Base-by-base conservation (phyloP, 2,329 filamentous ascomycete genomes). In the Fusarium newnesense region DNA sequence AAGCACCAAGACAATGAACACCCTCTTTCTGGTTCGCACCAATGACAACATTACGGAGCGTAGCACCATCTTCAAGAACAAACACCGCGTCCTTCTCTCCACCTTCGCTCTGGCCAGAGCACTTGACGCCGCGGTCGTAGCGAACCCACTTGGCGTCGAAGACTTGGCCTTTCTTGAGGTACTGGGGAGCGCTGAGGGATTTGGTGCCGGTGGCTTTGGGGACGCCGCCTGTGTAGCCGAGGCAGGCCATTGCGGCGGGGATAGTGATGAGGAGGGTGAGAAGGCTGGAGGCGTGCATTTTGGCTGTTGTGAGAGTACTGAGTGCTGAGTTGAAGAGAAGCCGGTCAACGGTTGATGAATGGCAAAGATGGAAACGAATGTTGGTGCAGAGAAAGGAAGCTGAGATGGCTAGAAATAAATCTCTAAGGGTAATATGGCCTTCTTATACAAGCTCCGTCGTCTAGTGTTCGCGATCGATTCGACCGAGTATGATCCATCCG, bases 21-120 rank as follows among this genome's bases (percentile, higher is more conserved):
- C 85, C 85, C 75, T 86, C 85, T 37, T 77, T 79, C 69, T 86
- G 84, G 74, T 85, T 78, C 28, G 79, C 76, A 47, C 85, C 85
- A 28, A 86, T 86, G 64, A 86, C 84, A 32, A 83, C 85, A 67
- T 86, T 86, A 42, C 78, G 80, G 39, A 86, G 79, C 5, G 80
- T 85, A 12, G 84, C 85, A 5, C 85, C 84, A 1, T 81, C 71
- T 42, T 81, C 77, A 32, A 85, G 80, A 50, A 83, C 75, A 70
- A 85, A 85, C 60, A 85, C 83, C 7, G 83, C 82, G 42, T 87
- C 76, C 6, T 64, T 64, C n/a, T 62, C 63, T 24, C 70, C 80
- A 57, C 85, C 85, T 76, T 87, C 85, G 13, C 71, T 72, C 75
- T 87, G 78, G 8, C 77, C 83, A 30, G 73, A 81, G 79, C 85